Percentiles rank a stretch among this genome's conserved stretches.
These are phyloP conservation scores for Penicillium egyptiacum DNA, from an alignment of 495 filamentous ascomycete genomes.

Conservation along the genomic window DNA sequence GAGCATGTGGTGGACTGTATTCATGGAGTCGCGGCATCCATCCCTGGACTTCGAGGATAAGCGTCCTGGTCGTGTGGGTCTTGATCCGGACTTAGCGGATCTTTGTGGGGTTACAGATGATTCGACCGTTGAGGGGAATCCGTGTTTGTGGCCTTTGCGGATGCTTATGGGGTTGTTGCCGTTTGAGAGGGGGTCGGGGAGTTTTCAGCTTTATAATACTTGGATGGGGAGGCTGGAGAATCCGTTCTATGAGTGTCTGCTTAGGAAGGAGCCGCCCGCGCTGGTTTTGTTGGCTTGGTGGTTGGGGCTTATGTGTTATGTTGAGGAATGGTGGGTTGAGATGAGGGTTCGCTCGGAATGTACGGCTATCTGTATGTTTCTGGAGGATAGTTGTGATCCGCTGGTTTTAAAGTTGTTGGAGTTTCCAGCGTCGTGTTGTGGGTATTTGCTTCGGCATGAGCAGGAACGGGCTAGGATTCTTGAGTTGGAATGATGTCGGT, in stretches of 20 bases:
- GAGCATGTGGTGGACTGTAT: conserved; percentile 43
- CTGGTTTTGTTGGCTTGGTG: conserved; percentile 48
- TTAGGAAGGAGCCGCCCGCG: conserved; percentile 41
- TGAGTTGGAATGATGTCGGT: conserved; percentile 1
- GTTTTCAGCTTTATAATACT: conserved; percentile 27
- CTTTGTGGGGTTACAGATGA: conserved; percentile 41
- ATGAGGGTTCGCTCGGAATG: conserved; percentile 42
- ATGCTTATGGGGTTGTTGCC: conserved; percentile 36
- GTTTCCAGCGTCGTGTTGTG: conserved; percentile 71
- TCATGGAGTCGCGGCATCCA: conserved; percentile 31
- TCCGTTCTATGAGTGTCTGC: conserved; percentile 35
- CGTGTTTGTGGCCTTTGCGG: conserved; percentile 40
- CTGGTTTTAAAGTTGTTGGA: conserved; percentile 28
- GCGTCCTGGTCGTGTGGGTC: conserved; percentile 33
- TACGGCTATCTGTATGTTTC: conserved; percentile 46
- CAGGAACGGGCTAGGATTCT: conserved; percentile 41
- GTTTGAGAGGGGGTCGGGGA: conserved; percentile 21
- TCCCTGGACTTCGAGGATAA: conserved; percentile 31
- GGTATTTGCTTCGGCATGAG: conserved; percentile 80
- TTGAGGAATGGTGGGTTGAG: conserved; percentile 44
- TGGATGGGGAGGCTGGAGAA: conserved; percentile 39
- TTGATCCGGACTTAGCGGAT: conserved; percentile 39
- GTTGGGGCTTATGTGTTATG: conserved; percentile 39
- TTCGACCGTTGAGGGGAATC: conserved; percentile 39
- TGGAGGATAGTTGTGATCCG: conserved; percentile 35